These are phyloP conservation scores for Calendula officinalis DNA, from an alignment of 129 eudicot genomes.

Conservation along the genomic window DNA sequence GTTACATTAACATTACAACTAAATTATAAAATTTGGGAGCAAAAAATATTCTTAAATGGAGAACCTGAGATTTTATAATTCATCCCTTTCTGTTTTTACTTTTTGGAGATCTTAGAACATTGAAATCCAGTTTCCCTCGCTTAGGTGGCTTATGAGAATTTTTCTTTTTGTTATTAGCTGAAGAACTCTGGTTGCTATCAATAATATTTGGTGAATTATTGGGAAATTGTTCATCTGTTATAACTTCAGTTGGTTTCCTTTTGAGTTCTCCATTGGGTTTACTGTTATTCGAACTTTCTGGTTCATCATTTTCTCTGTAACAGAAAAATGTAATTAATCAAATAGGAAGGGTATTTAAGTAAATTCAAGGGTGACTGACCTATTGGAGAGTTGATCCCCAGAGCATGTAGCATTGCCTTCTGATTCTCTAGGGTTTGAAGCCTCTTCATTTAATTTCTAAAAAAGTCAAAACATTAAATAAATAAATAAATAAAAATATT, in stretches of 20 bases:
- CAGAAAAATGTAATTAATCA: neutral
- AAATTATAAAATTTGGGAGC: neutral
- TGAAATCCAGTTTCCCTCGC: slow-evolving; percentile 66
- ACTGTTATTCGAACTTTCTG: slow-evolving; percentile 18
- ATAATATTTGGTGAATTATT: slow-evolving; percentile 35
- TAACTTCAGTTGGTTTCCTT: slow-evolving; percentile 58
- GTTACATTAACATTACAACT: slow-evolving; percentile 20
- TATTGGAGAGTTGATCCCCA: slow-evolving; percentile 38
- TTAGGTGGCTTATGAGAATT: slow-evolving; percentile 33
- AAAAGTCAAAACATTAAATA: slow-evolving; percentile 27
- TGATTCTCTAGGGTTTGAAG: slow-evolving; percentile 37
- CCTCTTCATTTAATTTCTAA: slow-evolving; percentile 73
- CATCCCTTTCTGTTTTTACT: slow-evolving; percentile 39
- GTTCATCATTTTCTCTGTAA: slow-evolving; percentile 51
- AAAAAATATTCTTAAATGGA: neutral
- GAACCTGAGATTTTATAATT: slow-evolving; percentile 19
- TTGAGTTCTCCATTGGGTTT: slow-evolving; percentile 51
- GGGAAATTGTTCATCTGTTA: slow-evolving; percentile 32
- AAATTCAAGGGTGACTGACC: slow-evolving; percentile 34
- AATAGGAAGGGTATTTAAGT: neutral
- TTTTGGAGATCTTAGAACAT: slow-evolving; percentile 65
- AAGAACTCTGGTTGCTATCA: slow-evolving; percentile 42
- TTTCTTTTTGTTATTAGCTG: slow-evolving; percentile 35
- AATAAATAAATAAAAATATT: neutral
- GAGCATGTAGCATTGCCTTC: slow-evolving; percentile 54